Base-by-base conservation (phyloP, 2,329 filamentous ascomycete species). In the Metarhizium guizhouense region DNA sequence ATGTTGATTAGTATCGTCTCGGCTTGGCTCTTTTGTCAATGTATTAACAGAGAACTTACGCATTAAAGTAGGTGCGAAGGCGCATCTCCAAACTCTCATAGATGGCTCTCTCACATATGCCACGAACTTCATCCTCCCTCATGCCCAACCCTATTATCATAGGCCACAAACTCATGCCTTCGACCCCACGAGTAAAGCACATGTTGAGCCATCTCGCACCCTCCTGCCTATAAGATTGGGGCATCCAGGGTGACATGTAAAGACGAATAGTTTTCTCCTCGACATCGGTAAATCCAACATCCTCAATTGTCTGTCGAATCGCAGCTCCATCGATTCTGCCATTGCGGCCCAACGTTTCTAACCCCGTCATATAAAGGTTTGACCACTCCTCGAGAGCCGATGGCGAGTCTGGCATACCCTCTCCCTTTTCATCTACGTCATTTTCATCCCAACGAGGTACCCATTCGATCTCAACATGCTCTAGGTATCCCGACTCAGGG, bases 391-490 rank as follows among this genome's bases (percentile, higher is more conserved):
- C 70, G 16, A 93, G 73, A 32, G 78, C 74, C 7, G 85, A 83
- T 42, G 82, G 72, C 4, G 71, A 25, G 25, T 25, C 61, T 11
- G 81, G 76, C 14, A 88, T 71, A 1, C 82, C 82, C 40, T 79
- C 78, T 62, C 88, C 83, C 59, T 90, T 4, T 25, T 25, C 4
- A 25, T 25, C 25, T 25, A 25, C 25, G 4, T 25, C 25, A 25
- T 25, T 25, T 25, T 25, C 25, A 25, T 25, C 86, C 65, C 84
- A 87, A 53, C 83, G 83, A 18, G 90, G 90, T 51, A 81, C 76
- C 70, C 88, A 88, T 70, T 97, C 90, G 54, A 97, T 87, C 68
- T 97, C 93, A 51, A 95, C 82, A 62, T 95, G 90, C 70, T 97
- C 92, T 55, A 96, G 79, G 66, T 79, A 81, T 54, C 92, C 93